Base-by-base conservation (phyloP, 2,329 filamentous ascomycete species). In the Ascochyta koolunga region DNA sequence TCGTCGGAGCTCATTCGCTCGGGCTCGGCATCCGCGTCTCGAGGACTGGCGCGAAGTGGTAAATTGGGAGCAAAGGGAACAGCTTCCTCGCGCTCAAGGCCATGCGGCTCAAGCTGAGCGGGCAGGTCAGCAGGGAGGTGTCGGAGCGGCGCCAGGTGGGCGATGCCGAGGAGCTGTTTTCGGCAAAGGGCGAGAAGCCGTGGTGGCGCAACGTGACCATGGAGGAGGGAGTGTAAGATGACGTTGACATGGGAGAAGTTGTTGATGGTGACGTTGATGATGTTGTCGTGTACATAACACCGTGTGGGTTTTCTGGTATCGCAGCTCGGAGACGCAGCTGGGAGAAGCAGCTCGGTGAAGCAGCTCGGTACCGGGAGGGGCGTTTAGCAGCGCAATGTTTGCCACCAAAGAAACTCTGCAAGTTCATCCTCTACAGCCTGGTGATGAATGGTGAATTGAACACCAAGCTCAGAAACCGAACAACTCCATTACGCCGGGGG, bases 111-210 rank as follows among this genome's bases (percentile, higher is more conserved):
- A 88, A 87, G 69, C 83, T 90, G 64, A 86, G 84, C 67, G 83
- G 80, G 62, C 62, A 74, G 47, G 38, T 72, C 4, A 72, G 67
- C 33, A 69, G 67, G 48, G 93, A 96, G 77, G 83, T 97, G 55
- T 90, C 89, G 54, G 91, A 93, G 78, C 83, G 93, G 62, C 89
- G 90, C 76, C 93, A 97, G 78, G 93, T 96, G 50, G 93, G 92
- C 60, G 93, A 97, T 78, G 88, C 88, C 50, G 90, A 91, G 77
- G 86, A 86, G 71, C 83, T 92, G 80, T 82, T 93, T 66, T 78
- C 79, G 33, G 79, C 68, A 18, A 61, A 62, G 24, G 60, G 62
- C 6, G 61, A 59, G 46, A 60, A 58, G 50, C 68, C 68, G n/a
- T 80, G 79, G 79, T 81, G 79, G 79, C 71, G 75, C 40, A 77